Evolutionary conservation across 2,329 filamentous ascomycete species (phyloP).

Genomic region (Calonectria crousiana): DNA sequence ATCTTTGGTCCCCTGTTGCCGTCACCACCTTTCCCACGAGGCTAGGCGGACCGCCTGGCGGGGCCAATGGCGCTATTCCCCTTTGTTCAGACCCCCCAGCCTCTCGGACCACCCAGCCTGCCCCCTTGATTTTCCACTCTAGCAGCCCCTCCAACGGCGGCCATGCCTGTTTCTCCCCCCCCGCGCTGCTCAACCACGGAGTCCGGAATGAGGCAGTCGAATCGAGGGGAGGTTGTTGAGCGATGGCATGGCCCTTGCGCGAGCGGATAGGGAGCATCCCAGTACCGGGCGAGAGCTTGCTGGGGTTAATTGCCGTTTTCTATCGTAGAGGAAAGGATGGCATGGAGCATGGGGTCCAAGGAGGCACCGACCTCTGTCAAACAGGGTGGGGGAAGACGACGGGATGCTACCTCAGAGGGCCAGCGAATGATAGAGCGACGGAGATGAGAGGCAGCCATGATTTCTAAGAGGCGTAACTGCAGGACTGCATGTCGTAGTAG

Average conservation of each 20-base stretch:
- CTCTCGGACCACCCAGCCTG: conserved; percentile 31
- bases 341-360: conserved; percentile 8
- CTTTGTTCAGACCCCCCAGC: conserved; percentile 31
- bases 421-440: neutral
- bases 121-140: conserved; percentile 32
- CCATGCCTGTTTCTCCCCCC: conserved; percentile 33
- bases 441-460: neutral
- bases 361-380: neutral
- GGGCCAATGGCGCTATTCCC: conserved; percentile 37
- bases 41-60: conserved; percentile 27
- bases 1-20: neutral
- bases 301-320: conserved; percentile 17
- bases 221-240: conserved; percentile 13
- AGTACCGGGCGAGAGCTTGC: conserved; percentile 15
- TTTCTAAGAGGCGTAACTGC: conserved; percentile 7
- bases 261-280: neutral
- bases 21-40: conserved; percentile 19
- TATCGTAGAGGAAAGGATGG: neutral
- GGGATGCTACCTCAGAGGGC: conserved; percentile 1
- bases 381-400: conserved; percentile 1
- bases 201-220: conserved; percentile 26
- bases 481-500: neutral
- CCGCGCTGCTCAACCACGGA: conserved; percentile 35
- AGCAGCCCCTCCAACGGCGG: conserved; percentile 38
- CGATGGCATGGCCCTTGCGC: conserved; percentile 22